A percentile compares a stretch with the other conserved stretches of the same genome.
These are phyloP conservation scores for Ceratocystis destructans DNA, from an alignment of 2,329 filamentous ascomycete genomes.

Conservation along the genomic window DNA sequence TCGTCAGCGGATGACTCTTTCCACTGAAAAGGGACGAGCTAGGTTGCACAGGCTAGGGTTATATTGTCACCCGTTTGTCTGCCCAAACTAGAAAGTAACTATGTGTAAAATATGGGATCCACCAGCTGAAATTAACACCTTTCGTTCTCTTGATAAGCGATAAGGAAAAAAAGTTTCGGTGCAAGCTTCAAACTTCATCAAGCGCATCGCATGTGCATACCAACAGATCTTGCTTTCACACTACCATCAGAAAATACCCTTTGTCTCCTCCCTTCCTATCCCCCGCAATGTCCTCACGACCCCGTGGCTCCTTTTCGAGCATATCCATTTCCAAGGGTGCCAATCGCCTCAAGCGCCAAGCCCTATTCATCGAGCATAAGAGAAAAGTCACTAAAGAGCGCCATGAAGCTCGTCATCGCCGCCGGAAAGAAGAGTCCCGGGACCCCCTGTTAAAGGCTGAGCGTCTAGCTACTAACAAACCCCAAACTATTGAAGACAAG, in stretches of 20 bases:
- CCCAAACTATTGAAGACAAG: conserved; percentile 72
- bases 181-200: neutral
- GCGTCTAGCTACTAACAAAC: conserved; percentile 63
- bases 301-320: conserved; percentile 21
- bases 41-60: conserved; percentile 4
- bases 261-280: neutral
- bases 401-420: conserved; percentile 60
- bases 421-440: conserved; percentile 74
- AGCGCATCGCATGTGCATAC: neutral
- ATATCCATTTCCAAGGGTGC: conserved; percentile 33
- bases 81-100: neutral
- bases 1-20: conserved; percentile 7
- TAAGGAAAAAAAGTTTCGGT: conserved; percentile 19
- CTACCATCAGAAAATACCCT: neutral
- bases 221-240: neutral
- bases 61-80: neutral
- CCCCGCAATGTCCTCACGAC: conserved; percentile 21
- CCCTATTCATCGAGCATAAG: conserved; percentile 69
- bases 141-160: conserved; percentile 8
- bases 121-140: neutral
- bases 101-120: neutral
- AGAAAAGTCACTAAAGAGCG: conserved; percentile 58
- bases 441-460: conserved; percentile 62
- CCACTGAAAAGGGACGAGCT: neutral
- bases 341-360: conserved; percentile 70